These are phyloP conservation scores for Gossypium turneri DNA, from an alignment of 345 rosid genomes.

Conservation along the genomic window DNA sequence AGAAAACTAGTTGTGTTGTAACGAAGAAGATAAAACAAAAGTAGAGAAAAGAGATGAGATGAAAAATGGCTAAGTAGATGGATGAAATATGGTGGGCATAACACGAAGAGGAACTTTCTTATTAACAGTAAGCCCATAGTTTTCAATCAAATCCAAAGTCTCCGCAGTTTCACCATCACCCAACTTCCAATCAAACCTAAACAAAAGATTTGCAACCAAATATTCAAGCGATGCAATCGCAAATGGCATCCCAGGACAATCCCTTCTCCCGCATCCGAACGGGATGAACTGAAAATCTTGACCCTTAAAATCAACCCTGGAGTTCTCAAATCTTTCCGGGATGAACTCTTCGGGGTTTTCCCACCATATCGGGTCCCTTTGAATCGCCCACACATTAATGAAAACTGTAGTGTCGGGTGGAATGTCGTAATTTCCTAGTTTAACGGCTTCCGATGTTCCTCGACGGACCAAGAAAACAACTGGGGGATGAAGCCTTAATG, in stretches of 20 bases:
- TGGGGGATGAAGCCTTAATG: background rate
- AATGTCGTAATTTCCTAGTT: background rate
- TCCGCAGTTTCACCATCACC: background rate
- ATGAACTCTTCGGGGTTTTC: background rate
- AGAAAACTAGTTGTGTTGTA: too few relatives aligned
- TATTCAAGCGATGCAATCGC: conserved; percentile 3
- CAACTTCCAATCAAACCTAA: conserved; percentile 26
- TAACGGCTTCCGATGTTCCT: background rate
- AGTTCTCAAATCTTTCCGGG: background rate
- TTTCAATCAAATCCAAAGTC: conserved; percentile 14
- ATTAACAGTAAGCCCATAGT: background rate
- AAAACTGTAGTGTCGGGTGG: background rate
- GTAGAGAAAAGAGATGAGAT: too few relatives aligned
- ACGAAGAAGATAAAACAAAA: too few relatives aligned
- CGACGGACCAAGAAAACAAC: background rate
- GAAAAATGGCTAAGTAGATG: background rate
- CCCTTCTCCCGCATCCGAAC: background rate
- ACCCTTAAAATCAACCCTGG: background rate
- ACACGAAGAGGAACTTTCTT: conserved; percentile 12
- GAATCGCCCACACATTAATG: background rate
- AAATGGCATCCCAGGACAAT: background rate
- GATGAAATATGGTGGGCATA: background rate
- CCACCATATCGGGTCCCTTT: background rate
- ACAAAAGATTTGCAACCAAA: conserved; percentile 20
- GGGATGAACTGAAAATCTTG: background rate